phyloP scores from a whole-genome alignment of 2,329 filamentous ascomycete species.

The Apiospora kogelbergensis region DNA sequence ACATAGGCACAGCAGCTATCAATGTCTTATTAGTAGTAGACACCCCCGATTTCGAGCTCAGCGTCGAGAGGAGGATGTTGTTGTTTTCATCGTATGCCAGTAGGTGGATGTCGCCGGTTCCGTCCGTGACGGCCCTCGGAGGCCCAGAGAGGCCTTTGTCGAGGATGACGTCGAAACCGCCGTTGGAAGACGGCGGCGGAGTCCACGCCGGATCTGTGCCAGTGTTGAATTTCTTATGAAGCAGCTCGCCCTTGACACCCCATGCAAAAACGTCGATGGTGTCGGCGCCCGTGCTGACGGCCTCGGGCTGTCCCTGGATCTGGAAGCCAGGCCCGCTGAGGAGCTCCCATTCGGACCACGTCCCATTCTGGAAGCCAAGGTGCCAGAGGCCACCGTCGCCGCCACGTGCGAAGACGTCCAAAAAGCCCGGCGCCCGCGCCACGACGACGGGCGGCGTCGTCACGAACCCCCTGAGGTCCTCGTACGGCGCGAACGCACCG shows the following conservation, averaged over 20 bases:
- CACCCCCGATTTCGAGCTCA: background rate
- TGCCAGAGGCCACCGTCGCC: conserved; percentile 8
- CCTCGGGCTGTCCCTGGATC: conserved; percentile 11
- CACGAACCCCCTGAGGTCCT: conserved; percentile 11
- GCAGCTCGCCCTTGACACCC: conserved; percentile 7
- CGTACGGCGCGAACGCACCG: background rate
- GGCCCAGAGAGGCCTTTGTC: conserved; percentile 2
- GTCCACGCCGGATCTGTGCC: background rate
- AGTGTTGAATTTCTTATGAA: conserved; percentile 2
- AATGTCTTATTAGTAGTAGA: background rate
- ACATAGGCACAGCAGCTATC: background rate
- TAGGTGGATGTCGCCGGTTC: conserved; percentile 10
- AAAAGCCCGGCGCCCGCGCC: background rate
- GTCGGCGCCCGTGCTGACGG: background rate
- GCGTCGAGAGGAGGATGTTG: background rate
- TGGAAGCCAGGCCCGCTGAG: background rate
- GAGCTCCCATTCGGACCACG: background rate
- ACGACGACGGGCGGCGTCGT: conserved; percentile 10
- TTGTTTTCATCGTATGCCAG: conserved; percentile 6
- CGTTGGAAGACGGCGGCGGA: background rate
- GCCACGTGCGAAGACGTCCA: conserved; percentile 9
- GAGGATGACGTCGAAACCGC: background rate
- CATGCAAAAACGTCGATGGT: conserved; percentile 11
- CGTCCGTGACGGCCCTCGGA: background rate
- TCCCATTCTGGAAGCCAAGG: background rate